Conservation (phyloP, 495 filamentous ascomycete species). For the Acidiella bohemica region DNA sequence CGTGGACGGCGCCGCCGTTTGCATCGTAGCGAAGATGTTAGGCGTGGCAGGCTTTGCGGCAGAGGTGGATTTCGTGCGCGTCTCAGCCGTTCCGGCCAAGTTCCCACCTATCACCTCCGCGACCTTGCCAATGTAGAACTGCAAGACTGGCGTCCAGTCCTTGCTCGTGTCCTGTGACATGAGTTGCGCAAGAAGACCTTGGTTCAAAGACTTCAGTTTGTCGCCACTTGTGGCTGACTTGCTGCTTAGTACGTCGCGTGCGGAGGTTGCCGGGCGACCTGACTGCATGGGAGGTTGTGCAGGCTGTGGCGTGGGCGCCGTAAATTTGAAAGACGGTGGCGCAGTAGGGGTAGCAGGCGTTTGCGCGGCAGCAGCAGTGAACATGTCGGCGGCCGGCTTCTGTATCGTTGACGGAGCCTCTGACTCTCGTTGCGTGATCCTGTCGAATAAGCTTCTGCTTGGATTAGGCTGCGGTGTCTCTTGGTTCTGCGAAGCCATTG, state of each 20-base stretch:
- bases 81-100: no score
- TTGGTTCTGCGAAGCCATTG: background rate
- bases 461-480: background rate
- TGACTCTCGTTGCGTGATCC: slow-evolving; percentile 5
- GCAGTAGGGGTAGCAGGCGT: background rate
- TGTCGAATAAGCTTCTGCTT: slow-evolving; percentile 16
- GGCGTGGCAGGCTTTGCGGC: background rate
- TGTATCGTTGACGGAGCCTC: slow-evolving; percentile 5
- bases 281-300: background rate
- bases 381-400: slow-evolving; percentile 1
- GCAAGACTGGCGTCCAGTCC: slow-evolving; percentile 16
- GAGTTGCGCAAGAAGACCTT: slow-evolving; percentile 15
- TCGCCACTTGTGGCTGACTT: background rate
- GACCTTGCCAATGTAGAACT: slow-evolving; percentile 12
- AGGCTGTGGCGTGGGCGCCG: background rate
- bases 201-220: slow-evolving; percentile 15
- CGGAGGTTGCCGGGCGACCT: background rate
- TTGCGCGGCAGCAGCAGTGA: background rate
- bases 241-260: no score
- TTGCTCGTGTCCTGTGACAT: slow-evolving; percentile 7
- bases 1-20: background rate
- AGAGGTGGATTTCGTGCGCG: background rate
- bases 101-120: slow-evolving; percentile 9
- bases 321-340: background rate
- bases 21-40: background rate